A percentile compares a stretch with the other conserved stretches of the same genome.
Conservation (phyloP, 495 filamentous ascomycete species). For the Aspergillus egyptiacus region DNA sequence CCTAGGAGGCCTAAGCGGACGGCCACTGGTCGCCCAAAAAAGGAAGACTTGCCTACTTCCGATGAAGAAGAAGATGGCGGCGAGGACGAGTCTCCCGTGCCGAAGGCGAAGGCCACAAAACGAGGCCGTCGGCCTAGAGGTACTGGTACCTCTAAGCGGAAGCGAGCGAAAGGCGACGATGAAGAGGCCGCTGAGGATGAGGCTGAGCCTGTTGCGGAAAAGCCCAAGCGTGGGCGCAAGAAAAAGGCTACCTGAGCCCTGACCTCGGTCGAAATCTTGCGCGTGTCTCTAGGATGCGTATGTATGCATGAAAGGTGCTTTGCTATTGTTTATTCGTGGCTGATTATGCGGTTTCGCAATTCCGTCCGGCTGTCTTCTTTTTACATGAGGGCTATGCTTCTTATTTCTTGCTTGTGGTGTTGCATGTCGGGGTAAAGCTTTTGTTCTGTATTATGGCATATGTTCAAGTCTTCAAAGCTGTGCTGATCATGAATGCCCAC, state of each 20-base stretch:
- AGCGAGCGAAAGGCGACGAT: background rate
- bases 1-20: conserved; percentile 5
- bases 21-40: background rate
- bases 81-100: background rate
- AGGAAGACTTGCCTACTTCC: background rate
- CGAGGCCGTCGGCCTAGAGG: background rate
- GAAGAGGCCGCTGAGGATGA: background rate
- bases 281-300: background rate
- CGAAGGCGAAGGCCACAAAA: conserved; percentile 3
- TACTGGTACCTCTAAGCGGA: background rate
- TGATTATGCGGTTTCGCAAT: too few relatives aligned
- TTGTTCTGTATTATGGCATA: background rate
- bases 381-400: too few relatives aligned
- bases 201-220: background rate
- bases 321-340: too few relatives aligned
- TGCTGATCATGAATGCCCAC: background rate
- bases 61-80: background rate
- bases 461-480: background rate
- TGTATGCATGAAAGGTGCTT: background rate
- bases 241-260: conserved; percentile 20
- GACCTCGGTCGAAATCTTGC: background rate
- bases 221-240: conserved; percentile 31
- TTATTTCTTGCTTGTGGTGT: background rate
- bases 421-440: background rate
- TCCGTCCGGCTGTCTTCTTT: too few relatives aligned